Evolutionary conservation across 192 early-diverging fungal genomes (phyloP), one percentile per base, ranked within the genome.

Genomic region (Rhizoclosmatium globosum): DNA sequence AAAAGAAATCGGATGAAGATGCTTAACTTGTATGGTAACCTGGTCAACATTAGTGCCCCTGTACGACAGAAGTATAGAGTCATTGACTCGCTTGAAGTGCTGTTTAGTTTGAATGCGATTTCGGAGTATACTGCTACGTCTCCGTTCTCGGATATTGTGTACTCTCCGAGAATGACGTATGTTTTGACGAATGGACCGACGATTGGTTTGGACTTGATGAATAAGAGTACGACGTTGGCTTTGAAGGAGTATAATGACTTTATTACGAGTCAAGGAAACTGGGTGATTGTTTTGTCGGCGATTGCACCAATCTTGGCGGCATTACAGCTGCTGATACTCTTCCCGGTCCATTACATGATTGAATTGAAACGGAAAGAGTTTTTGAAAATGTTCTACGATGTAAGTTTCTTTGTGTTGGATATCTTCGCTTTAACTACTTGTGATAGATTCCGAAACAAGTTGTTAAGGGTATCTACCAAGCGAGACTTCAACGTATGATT

Each of bases 391-490:
- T 21, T 41, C 21, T 68, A 7, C n/a, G 47, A 43, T 72, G 56
- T 2, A 4, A 7, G 2, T 47, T 44, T 3, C 31, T 64, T 42
- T 7, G 0, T 64, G 7, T 17, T 21, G 6, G 41, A 64, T 1
- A 0, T 11, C 11, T 17, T 11, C 1, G 11, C 74, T 56, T 69
- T 21, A 62, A 42, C 21, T 61, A 21, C 74, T 83, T 3, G 83
- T 86, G 47, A 62, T 76, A 17, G 79, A 85, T 85, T 61, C 82
- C 85, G 15, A 81, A 80, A 57, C 78, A 86, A 47, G 78, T 84
- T 4, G 81, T 83, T 4, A 83, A 79, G 70, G 82, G 72, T 15
- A 86, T 86, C 43, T 77, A 86, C 64, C 69, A 81, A 15, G 53
- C 79, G 0, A 71, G 83, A n/a, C 31, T 76, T 17, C 21, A 72